Conservation (phyloP, 2,329 filamentous ascomycete species). For the Pleochaeta shiraiana region DNA sequence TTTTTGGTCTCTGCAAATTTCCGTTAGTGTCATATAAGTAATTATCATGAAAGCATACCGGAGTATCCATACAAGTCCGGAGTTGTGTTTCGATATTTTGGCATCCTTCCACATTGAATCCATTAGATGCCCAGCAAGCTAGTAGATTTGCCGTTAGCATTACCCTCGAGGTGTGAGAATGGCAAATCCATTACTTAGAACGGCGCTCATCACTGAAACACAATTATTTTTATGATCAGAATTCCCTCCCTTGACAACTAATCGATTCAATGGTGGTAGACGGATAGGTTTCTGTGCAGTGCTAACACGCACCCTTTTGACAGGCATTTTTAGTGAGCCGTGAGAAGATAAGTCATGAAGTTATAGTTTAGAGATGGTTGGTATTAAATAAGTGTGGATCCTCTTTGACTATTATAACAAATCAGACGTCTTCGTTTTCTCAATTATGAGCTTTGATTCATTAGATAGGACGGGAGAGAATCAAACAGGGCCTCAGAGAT, state of each 20-base stretch:
- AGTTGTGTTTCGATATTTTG: constrained; percentile 36
- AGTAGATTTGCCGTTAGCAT: constrained; percentile 4
- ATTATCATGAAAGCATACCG: constrained; percentile 26
- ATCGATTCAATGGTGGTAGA: constrained; percentile 36
- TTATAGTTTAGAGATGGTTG: too few relatives aligned
- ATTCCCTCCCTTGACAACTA: constrained; percentile 42
- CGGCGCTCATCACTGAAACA: constrained; percentile 40
- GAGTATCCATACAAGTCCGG: constrained; percentile 59
- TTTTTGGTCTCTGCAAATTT: constrained; percentile 27
- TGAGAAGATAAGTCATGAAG: too few relatives aligned
- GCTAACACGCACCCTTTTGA: constrained; percentile 14
- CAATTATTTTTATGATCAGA: constrained; percentile 40
- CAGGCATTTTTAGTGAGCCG: constrained; percentile 18
- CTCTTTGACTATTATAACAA: too few relatives aligned
- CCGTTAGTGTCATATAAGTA: not conserved
- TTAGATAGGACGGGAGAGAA: too few relatives aligned
- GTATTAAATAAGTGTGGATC: too few relatives aligned
- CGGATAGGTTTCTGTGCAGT: constrained; percentile 18
- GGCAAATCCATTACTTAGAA: constrained; percentile 32
- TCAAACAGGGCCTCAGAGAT: too few relatives aligned
- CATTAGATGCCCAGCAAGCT: constrained; percentile 74
- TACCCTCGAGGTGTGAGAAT: not conserved
- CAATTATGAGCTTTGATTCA: too few relatives aligned
- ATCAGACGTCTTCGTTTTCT: too few relatives aligned
- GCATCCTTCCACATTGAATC: constrained; percentile 40